phyloP scores from a whole-genome alignment of 2,329 filamentous ascomycete genomes.

The Chrysoporthe deuterocubensis region DNA sequence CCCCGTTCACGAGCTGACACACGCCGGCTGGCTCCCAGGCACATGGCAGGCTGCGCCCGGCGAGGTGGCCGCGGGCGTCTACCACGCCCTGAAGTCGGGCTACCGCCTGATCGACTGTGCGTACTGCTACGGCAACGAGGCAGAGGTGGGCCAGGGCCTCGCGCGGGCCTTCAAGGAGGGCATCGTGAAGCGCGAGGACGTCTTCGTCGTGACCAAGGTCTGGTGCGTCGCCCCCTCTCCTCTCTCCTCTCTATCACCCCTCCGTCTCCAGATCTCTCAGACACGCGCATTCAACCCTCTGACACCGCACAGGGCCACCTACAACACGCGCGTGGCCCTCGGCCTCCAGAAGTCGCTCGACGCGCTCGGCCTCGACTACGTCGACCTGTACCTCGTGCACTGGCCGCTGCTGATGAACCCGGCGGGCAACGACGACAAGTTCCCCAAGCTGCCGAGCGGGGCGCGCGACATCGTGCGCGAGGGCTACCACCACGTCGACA shows the following conservation, averaged over 20 bases:
- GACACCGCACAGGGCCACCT: constrained; percentile 57
- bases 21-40: constrained; percentile 43
- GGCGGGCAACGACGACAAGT: constrained; percentile 72
- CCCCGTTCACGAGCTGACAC: constrained; percentile 13
- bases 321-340: constrained; percentile 70
- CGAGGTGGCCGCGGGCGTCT: constrained; percentile 62
- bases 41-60: constrained; percentile 68
- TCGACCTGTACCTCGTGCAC: constrained; percentile 82
- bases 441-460: constrained; percentile 76
- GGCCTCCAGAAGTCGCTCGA: constrained; percentile 74
- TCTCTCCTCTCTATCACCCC: no score
- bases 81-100: constrained; percentile 59
- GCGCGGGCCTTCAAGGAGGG: constrained; percentile 72
- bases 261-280: no score
- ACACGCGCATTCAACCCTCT: neutral
- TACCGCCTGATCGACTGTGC: constrained; percentile 71
- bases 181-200: constrained; percentile 72
- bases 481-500: constrained; percentile 72
- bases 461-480: constrained; percentile 69
- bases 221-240: constrained; percentile 50
- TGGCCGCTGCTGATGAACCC: constrained; percentile 85
- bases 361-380: constrained; percentile 75
- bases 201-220: constrained; percentile 85
- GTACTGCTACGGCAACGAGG: constrained; percentile 81
- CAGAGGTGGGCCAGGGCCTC: constrained; percentile 79